Percentiles rank a stretch among this genome's conserved stretches.
Evolutionary conservation across 2,329 filamentous ascomycete genomes (phyloP).

Genomic region (Fusarium protoensiforme): DNA sequence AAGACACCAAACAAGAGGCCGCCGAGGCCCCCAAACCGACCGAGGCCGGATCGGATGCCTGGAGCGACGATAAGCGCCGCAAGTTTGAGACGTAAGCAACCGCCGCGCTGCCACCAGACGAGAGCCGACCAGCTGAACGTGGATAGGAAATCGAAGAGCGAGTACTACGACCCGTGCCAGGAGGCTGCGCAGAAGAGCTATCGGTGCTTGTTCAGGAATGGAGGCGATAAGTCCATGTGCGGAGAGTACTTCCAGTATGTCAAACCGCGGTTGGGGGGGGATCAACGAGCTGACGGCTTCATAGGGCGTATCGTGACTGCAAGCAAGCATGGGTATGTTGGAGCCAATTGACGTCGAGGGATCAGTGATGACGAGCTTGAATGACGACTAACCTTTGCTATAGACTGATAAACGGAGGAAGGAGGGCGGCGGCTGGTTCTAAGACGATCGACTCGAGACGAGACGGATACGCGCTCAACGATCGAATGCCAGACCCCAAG

Average conservation of each 20-base stretch:
- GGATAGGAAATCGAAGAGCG: constrained; percentile 83
- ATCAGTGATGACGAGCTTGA: neutral
- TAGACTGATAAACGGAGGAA: constrained; percentile 50
- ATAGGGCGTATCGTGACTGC: constrained; percentile 90
- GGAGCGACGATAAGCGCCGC: constrained; percentile 68
- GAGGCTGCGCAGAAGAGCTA: constrained; percentile 89
- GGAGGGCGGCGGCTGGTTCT: constrained; percentile 44
- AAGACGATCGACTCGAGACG: neutral
- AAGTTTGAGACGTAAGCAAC: constrained; percentile 71
- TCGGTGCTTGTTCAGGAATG: constrained; percentile 88
- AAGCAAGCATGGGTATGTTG: constrained; percentile 88
- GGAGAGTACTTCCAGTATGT: constrained; percentile 93
- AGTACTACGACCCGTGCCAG: constrained; percentile 96
- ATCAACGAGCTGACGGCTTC: constrained; percentile 27
- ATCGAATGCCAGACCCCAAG: neutral
- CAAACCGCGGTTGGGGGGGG: neutral
- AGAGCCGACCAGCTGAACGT: constrained; percentile 9
- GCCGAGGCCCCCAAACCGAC: constrained; percentile 27
- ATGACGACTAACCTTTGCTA: neutral
- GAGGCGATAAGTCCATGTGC: constrained; percentile 89
- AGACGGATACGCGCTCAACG: neutral
- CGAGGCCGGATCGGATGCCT: constrained; percentile 51
- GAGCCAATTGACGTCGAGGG: neutral
- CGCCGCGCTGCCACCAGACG: neutral
- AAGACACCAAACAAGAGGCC: constrained; percentile 29